Conservation (phyloP, 345 rosid genomes). For the Nasturtium officinale region DNA sequence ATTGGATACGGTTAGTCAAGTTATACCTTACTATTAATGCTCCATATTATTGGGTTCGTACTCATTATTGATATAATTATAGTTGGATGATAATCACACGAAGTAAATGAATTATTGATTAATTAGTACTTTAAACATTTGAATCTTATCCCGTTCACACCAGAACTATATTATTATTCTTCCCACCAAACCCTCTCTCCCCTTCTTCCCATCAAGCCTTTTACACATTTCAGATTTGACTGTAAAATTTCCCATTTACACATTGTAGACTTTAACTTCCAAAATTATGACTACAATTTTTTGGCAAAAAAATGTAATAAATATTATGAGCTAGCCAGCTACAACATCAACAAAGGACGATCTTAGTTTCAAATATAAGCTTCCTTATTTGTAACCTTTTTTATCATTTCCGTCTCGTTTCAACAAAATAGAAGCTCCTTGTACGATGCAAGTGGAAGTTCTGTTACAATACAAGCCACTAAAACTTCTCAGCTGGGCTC, state of each 20-base stretch:
- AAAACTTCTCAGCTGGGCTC: background rate
- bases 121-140: background rate
- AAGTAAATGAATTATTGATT: background rate
- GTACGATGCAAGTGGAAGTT: background rate
- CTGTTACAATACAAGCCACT: background rate
- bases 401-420: background rate
- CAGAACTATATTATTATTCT: background rate
- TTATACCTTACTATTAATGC: background rate
- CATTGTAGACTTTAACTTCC: background rate
- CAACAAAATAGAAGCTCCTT: too few species aligned
- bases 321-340: background rate
- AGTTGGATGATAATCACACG: slow-evolving; percentile 7
- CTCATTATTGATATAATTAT: background rate
- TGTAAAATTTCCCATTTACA: background rate
- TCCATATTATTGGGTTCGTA: background rate
- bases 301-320: too few species aligned
- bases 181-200: slow-evolving; percentile 7
- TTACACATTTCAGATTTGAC: slow-evolving; percentile 10
- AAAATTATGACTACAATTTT: too few species aligned
- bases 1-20: background rate
- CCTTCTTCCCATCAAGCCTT: background rate
- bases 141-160: slow-evolving; percentile 24
- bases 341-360: too few species aligned
- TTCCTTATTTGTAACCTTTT: background rate
- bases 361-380: background rate